Evolutionary conservation across 495 filamentous ascomycete genomes (phyloP), one percentile per base, ranked within the genome.

Genomic region (Xylaria palmicola): DNA sequence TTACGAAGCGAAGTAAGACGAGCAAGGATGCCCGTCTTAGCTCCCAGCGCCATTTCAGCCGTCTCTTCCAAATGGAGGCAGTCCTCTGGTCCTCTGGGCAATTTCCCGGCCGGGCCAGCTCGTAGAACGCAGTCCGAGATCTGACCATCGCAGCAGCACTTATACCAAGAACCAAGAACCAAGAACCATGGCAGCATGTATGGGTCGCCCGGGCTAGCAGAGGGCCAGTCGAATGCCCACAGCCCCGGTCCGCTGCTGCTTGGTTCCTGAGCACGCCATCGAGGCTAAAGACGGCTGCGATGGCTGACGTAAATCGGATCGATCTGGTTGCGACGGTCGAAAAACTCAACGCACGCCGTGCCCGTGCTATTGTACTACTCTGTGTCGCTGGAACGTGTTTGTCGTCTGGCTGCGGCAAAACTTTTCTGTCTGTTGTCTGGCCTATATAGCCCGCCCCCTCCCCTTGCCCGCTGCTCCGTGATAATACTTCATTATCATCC

Each of bases 241-340:
- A 17, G 10, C 26, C 56, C 32, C 34, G 34, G 20, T 20, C 32
- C 56, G 45, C 24, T 40, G 13, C 45, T 40, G 3, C 36, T 51
- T 34, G 62, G 68, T 68, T 59, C 70, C 52, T 63, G 74, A 79
- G 75, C 76, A 79, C 76, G 76, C 71, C 73, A 79, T 79, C 71
- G 56, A 70, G 72, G 75, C 76, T 79, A 79, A 68, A 66, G 62
- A 12, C 39, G 13, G 51, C 56, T 39, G 29, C 24, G 43, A 58
- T 41, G 20, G 41, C 55, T 58, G 55, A 58, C 55, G 55, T 58
- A 58, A 29, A 32, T 44, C 7, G 54, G 62, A 62, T 64, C 58
- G 52, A 48, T 49, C 61, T 57, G 40, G n/a, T n/a, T n/a, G n/a
- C n/a, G n/a, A n/a, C n/a, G n/a, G n/a, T n/a, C n/a, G n/a, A n/a